Percentiles rank a stretch among this genome's conserved stretches.
phyloP scores from a whole-genome alignment of 352 stramenopile genomes.

The Phytophthora syringae region DNA sequence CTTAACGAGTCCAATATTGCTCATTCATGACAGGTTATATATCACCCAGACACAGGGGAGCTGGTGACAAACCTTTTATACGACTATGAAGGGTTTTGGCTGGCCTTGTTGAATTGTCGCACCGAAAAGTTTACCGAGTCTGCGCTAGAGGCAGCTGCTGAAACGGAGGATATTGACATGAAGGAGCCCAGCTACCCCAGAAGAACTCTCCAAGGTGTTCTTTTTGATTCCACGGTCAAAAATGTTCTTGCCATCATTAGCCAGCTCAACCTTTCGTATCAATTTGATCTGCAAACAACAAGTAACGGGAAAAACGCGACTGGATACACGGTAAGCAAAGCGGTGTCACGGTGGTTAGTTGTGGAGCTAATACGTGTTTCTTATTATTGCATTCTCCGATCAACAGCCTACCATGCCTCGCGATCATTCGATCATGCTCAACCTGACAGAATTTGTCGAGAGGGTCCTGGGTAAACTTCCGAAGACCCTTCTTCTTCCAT shows the following conservation, averaged over 20 bases:
- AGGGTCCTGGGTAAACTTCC: slow-evolving; percentile 49
- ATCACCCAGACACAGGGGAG: slow-evolving; percentile 80
- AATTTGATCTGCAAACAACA: slow-evolving; percentile 58
- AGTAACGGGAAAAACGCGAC: slow-evolving; percentile 42
- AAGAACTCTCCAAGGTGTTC: slow-evolving; percentile 34
- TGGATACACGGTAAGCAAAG: slow-evolving; percentile 59
- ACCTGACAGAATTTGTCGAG: slow-evolving; percentile 79
- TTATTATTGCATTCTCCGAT: background rate
- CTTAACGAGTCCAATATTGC: slow-evolving; percentile 2
- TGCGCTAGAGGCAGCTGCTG: background rate
- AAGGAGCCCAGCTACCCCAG: slow-evolving; percentile 10
- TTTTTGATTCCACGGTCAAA: slow-evolving; percentile 68
- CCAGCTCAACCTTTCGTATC: slow-evolving; percentile 74
- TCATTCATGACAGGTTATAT: slow-evolving; percentile 42
- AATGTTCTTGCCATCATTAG: slow-evolving; percentile 50
- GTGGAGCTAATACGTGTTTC: background rate
- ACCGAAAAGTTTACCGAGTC: slow-evolving; percentile 14
- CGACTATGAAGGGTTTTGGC: slow-evolving; percentile 82
- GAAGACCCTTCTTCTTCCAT: slow-evolving; percentile 36
- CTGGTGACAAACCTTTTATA: slow-evolving; percentile 77
- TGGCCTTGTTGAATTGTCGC: slow-evolving; percentile 43
- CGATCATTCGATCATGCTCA: slow-evolving; percentile 85
- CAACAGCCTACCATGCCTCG: slow-evolving; percentile 62
- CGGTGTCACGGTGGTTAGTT: background rate
- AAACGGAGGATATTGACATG: slow-evolving; percentile 35